Base-by-base conservation (phyloP, 805 yeast genomes). In the Metschnikowia sp. region DNA sequence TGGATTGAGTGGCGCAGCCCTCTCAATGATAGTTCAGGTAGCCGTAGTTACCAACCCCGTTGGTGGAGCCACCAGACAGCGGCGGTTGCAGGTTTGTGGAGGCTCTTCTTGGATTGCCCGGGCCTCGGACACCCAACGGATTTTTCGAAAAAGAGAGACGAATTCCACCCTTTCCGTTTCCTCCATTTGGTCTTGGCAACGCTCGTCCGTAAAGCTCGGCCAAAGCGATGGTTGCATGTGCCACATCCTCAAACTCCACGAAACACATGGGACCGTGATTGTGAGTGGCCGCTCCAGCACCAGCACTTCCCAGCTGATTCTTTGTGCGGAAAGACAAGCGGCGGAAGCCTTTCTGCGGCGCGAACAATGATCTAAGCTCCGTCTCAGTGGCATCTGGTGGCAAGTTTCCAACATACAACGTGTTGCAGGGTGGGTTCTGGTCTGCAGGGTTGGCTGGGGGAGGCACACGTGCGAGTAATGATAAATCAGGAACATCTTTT, bases 261-360 rank as follows among this genome's bases (percentile, higher is more conserved):
- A 94, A 94, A 68, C 99, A 94, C 98, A 94, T 94, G 46, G 99
- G 99, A 4, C 99, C 98, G 69, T 86, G 95, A 55, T 80, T 78
- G 49, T 68, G 71, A 37, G 60, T 55, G 22, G 62, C 45, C 0
- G 59, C 52, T 13, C 55, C 50, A 57, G 50, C 57, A 49, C 51
- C 51, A 50, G 26, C 66, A 53, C 47, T 44, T 9, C 55, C 38
- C 5, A 51, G 38, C 50, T 63, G 69, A 49, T 66, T 68, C 67
- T 90, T 89, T 13, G 95, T 91, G 58, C 97, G 79, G 74, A 94
- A 94, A 15, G 96, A 87, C 44, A 94, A 76, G 45, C 99, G 76
- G 63, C 96, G 84, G 73, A 94, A 94, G 2, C 99, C 99, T 50
- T 84, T 82, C 61, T 92, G 96, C 8, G 88, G 85, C 34, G 94